These are phyloP conservation scores for Peterozyma toletana DNA, from an alignment of 805 yeast species.

Conservation along the genomic window DNA sequence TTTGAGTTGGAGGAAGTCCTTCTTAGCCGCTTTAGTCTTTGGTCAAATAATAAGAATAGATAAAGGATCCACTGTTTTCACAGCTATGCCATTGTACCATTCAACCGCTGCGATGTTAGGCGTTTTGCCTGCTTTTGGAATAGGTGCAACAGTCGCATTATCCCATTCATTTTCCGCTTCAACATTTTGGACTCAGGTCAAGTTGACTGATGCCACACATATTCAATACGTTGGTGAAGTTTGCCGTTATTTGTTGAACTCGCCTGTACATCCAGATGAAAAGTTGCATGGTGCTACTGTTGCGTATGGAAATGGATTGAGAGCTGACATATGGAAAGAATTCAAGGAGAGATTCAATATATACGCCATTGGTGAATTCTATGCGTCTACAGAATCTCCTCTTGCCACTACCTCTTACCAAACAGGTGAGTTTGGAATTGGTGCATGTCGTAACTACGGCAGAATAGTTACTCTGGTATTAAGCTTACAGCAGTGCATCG, in stretches of 20 bases:
- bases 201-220: conserved; percentile 62
- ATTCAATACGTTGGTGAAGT: conserved; percentile 94
- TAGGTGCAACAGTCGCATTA: conserved; percentile 72
- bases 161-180: conserved; percentile 78
- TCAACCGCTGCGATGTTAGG: conserved; percentile 91
- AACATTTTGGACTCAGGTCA: conserved; percentile 87
- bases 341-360: conserved; percentile 76
- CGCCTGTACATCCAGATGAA: conserved; percentile 63
- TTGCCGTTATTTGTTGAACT: conserved; percentile 72
- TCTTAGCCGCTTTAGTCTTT: conserved; percentile 63
- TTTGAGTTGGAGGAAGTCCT: conserved; percentile 84
- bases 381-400: conserved; percentile 92
- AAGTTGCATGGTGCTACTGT: conserved; percentile 48
- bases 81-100: conserved; percentile 94
- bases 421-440: conserved; percentile 71
- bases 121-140: conserved; percentile 48
- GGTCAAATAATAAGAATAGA: conserved; percentile 60
- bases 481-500: conserved; percentile 49
- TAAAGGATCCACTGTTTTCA: conserved; percentile 54
- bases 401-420: conserved; percentile 80
- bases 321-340: conserved; percentile 81
- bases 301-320: conserved; percentile 88
- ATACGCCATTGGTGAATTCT: conserved; percentile 77
- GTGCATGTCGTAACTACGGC: conserved; percentile 84
- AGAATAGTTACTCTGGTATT: conserved; percentile 43